These are phyloP conservation scores for Colletotrichum karsti DNA, from an alignment of 2,329 filamentous ascomycete genomes.

Conservation along the genomic window DNA sequence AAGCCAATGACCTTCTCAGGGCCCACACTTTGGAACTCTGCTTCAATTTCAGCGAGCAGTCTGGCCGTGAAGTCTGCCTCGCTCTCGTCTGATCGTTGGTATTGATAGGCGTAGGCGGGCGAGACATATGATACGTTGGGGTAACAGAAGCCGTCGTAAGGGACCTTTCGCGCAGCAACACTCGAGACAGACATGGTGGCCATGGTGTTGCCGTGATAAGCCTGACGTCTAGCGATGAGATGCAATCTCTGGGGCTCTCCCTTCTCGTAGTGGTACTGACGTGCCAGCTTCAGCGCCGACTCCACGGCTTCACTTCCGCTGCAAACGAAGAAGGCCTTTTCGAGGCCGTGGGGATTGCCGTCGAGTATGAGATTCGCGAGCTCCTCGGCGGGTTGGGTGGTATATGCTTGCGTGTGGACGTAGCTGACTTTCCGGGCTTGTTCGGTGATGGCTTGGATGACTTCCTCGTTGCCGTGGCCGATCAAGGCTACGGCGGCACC, in stretches of 20 bases:
- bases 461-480: conserved; percentile 39
- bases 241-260: conserved; percentile 44
- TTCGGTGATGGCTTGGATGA: conserved; percentile 37
- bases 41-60: conserved; percentile 54
- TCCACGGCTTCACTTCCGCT: conserved; percentile 49
- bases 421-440: conserved; percentile 40
- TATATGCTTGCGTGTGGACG: conserved; percentile 38
- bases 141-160: conserved; percentile 36
- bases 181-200: conserved; percentile 51
- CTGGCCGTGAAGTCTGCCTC: conserved; percentile 48
- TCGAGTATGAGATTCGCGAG: conserved; percentile 34
- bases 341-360: conserved; percentile 21
- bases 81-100: conserved; percentile 41
- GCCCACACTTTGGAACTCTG: conserved; percentile 54
- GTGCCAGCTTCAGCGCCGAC: conserved; percentile 55
- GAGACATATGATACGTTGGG: conserved; percentile 37
- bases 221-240: conserved; percentile 53
- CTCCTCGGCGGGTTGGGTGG: conserved; percentile 54
- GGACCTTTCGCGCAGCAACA: conserved; percentile 35
- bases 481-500: conserved; percentile 44
- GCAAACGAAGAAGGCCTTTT: conserved; percentile 30
- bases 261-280: conserved; percentile 55
- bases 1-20: conserved; percentile 57
- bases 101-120: conserved; percentile 55
- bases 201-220: conserved; percentile 60